A percentile compares a stretch with the other conserved stretches of the same genome.
Conservation (phyloP, 345 rosid genomes). For the Populus deltoides region DNA sequence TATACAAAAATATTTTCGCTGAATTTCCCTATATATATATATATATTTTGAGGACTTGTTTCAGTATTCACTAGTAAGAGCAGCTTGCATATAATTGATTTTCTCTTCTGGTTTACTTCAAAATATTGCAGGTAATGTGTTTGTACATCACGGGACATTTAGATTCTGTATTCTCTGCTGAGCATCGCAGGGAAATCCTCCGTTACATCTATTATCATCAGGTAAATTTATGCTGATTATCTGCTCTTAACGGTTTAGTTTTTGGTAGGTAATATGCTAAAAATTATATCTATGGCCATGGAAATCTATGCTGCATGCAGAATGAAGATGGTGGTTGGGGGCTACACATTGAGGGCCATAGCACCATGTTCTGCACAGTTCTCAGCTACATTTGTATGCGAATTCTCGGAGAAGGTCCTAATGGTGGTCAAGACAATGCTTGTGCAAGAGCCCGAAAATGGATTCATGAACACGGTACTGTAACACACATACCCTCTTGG, state of each 20-base stretch:
- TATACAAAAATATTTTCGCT: too few species aligned
- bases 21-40: background rate
- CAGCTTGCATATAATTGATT: too few species aligned
- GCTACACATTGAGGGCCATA: conserved; percentile 25
- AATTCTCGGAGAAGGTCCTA: conserved; percentile 18
- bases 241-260: background rate
- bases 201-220: conserved; percentile 22
- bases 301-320: background rate
- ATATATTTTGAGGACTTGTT: too few species aligned
- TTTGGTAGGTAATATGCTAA: background rate
- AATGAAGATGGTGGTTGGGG: conserved; percentile 35
- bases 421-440: conserved; percentile 16
- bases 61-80: too few species aligned
- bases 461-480: conserved; percentile 27
- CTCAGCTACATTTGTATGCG: conserved; percentile 25
- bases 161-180: conserved; percentile 4
- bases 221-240: background rate
- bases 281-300: background rate
- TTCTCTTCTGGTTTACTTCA: background rate
- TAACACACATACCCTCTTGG: conserved; percentile 26
- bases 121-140: conserved; percentile 15
- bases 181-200: conserved; percentile 18
- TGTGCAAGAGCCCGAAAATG: conserved; percentile 24
- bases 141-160: conserved; percentile 25
- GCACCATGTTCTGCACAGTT: conserved; percentile 30